Conservation (phyloP, 2,329 filamentous ascomycete species). For the Alternaria consortialis region DNA sequence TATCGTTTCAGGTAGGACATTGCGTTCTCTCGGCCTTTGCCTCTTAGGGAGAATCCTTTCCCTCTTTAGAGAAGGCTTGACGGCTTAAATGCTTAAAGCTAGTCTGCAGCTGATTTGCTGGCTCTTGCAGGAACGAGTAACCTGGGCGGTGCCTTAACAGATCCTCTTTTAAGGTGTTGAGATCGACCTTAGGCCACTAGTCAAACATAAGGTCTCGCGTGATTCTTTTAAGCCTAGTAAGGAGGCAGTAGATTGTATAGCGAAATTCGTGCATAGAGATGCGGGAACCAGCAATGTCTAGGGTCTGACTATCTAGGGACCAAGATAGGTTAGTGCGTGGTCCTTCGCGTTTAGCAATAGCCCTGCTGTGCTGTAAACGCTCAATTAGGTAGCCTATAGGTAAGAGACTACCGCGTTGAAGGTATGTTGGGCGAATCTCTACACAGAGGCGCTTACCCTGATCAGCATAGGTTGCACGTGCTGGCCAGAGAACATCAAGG, state of each 20-base stretch:
- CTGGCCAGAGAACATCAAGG: background rate
- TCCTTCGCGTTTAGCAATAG: background rate
- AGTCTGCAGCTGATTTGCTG: background rate
- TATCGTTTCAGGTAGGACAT: background rate
- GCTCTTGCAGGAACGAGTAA: background rate
- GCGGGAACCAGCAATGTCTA: no score
- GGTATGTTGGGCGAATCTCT: background rate
- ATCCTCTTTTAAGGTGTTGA: background rate
- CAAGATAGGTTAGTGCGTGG: background rate
- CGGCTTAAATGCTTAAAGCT: background rate
- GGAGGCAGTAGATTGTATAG: background rate
- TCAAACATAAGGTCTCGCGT: background rate
- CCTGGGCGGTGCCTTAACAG: background rate
- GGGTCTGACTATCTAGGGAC: background rate
- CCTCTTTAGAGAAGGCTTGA: background rate
- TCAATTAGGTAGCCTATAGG: background rate
- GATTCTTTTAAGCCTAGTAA: background rate
- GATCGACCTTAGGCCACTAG: background rate
- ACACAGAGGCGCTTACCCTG: background rate
- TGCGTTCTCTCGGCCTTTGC: background rate
- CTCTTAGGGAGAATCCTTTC: background rate
- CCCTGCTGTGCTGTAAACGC: background rate
- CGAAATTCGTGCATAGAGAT: no score
- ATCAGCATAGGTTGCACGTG: background rate
- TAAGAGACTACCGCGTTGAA: background rate